phyloP scores from a whole-genome alignment of 495 filamentous ascomycete genomes.

The Neurospora cerealis region DNA sequence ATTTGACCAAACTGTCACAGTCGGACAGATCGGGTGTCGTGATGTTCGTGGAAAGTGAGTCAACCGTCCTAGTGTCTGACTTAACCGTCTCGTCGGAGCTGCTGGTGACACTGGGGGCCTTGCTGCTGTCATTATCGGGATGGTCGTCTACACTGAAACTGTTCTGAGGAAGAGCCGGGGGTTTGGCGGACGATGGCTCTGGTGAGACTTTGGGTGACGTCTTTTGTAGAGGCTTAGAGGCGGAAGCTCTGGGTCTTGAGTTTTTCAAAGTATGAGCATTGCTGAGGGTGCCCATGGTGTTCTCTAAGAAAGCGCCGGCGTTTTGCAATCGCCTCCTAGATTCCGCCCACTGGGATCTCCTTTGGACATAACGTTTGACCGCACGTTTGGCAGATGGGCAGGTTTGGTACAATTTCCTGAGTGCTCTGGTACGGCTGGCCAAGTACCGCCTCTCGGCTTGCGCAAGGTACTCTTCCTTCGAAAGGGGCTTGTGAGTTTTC shows the following conservation, averaged over 20 bases:
- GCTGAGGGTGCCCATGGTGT: background rate
- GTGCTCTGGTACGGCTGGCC: background rate
- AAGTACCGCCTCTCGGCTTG: background rate
- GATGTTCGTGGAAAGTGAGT: background rate
- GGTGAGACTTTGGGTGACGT: background rate
- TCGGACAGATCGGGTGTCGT: background rate
- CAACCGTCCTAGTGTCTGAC: background rate
- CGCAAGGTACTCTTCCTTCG: background rate
- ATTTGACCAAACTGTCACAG: background rate
- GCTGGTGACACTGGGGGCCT: background rate
- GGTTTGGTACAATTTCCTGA: background rate
- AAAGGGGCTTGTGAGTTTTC: background rate
- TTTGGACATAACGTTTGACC: background rate
- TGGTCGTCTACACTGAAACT: background rate
- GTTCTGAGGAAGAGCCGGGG: background rate
- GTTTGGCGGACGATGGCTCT: background rate
- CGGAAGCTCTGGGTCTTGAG: background rate
- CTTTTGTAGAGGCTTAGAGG: background rate
- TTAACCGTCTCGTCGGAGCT: slow-evolving; percentile 2
- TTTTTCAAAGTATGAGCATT: background rate
- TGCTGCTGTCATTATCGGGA: background rate
- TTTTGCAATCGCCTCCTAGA: background rate
- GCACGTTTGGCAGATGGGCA: background rate
- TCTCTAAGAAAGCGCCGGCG: background rate
- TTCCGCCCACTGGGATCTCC: background rate